Conservation (phyloP, 179 eudicot species). For the Carnegiea gigantea region DNA sequence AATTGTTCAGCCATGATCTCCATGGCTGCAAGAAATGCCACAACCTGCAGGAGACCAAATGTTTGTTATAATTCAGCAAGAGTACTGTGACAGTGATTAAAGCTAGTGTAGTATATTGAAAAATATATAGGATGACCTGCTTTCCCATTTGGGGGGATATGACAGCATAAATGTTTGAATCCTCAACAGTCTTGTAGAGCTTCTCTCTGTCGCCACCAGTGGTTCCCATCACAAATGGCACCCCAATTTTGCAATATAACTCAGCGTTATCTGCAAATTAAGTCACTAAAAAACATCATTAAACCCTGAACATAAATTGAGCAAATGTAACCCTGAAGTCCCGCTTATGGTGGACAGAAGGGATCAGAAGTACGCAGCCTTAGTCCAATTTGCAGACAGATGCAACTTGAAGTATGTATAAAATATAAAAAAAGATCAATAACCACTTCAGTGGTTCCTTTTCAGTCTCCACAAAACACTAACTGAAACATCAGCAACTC, state of each 20-base stretch:
- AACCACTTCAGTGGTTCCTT: not conserved
- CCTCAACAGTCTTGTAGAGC: slow-evolving; percentile 66
- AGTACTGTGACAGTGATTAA: not conserved
- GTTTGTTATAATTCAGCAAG: slow-evolving; percentile 12
- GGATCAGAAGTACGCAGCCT: not conserved
- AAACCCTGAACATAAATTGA: not conserved
- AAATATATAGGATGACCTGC: slow-evolving; percentile 46
- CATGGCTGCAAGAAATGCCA: slow-evolving; percentile 93
- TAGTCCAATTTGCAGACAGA: not conserved
- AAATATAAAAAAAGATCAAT: not conserved
- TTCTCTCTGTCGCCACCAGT: slow-evolving; percentile 93
- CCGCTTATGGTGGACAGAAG: not conserved
- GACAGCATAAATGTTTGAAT: slow-evolving; percentile 75
- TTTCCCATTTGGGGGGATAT: slow-evolving; percentile 98
- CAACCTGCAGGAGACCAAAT: slow-evolving; percentile 52
- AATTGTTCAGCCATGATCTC: slow-evolving; percentile 86
- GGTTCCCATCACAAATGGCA: slow-evolving; percentile 97
- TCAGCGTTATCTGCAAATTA: slow-evolving; percentile 51
- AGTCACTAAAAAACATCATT: not conserved
- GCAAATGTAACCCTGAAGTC: not conserved
- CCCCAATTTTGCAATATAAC: slow-evolving; percentile 45
- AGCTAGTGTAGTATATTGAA: slow-evolving; percentile 13
- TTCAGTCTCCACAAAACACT: not conserved
- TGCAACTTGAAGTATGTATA: not conserved
- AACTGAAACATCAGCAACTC: not conserved